Percentiles rank a stretch among this genome's conserved stretches.
These are phyloP conservation scores for Thuidium tamariscinum DNA, from an alignment of 225 moss, liverwort and hornwort genomes.

Conservation along the genomic window DNA sequence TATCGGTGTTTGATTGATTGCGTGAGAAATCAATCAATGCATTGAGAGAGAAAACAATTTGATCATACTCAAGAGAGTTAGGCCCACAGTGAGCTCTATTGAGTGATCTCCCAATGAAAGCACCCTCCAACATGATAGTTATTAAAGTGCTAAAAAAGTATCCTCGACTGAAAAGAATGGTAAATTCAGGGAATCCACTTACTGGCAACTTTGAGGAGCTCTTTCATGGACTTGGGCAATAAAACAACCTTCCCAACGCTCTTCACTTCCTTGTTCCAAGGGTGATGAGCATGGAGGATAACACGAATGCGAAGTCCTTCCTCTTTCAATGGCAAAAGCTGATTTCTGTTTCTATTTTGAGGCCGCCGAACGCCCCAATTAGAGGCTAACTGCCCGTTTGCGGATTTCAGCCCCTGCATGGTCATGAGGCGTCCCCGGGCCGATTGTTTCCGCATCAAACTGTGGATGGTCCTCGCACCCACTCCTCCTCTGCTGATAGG, in stretches of 20 bases:
- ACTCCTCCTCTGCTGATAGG: neutral
- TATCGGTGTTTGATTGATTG: neutral
- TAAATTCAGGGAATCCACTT: neutral
- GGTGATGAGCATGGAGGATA: conserved; percentile 29
- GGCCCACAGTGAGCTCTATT: neutral
- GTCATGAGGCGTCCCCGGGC: conserved; percentile 22
- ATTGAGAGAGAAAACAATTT: neutral
- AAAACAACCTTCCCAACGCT: conserved; percentile 28
- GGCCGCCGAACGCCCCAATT: neutral
- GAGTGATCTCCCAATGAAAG: neutral
- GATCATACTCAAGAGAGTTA: neutral
- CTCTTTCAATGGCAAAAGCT: neutral
- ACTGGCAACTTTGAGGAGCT: conserved; percentile 37
- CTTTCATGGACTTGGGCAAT: conserved; percentile 25
- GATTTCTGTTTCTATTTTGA: neutral
- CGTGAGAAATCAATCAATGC: neutral
- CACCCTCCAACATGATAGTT: neutral
- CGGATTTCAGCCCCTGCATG: neutral
- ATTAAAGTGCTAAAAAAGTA: too few relatives aligned
- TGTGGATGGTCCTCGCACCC: conserved; percentile 16
- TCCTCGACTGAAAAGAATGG: neutral
- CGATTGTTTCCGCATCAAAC: conserved; percentile 34
- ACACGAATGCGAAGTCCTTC: conserved; percentile 14
- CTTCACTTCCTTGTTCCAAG: conserved; percentile 26
- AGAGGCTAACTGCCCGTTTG: neutral